These are phyloP conservation scores for Debaryomycetaceae sp. DNA, from an alignment of 1,139 yeast genomes.

Conservation along the genomic window DNA sequence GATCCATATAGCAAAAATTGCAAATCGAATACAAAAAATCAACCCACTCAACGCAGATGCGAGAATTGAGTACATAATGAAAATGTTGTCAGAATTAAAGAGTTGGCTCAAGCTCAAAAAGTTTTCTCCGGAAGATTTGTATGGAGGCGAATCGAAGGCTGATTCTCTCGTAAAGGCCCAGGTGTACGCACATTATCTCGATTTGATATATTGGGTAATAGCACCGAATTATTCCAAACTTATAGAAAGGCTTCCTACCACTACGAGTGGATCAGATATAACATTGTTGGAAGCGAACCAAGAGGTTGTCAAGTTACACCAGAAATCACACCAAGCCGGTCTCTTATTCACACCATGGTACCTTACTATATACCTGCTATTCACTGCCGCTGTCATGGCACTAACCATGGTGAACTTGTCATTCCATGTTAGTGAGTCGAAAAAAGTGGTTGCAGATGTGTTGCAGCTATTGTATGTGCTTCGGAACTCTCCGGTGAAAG, in stretches of 20 bases:
- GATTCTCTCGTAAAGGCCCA: slow-evolving; percentile 32
- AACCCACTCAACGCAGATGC: slow-evolving; percentile 13
- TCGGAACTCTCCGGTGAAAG: slow-evolving; percentile 30
- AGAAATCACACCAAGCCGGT: slow-evolving; percentile 32
- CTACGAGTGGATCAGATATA: slow-evolving; percentile 31
- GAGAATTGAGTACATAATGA: not conserved
- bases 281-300: slow-evolving; percentile 33
- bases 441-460: slow-evolving; percentile 22
- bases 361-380: slow-evolving; percentile 42
- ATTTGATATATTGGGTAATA: slow-evolving; percentile 34
- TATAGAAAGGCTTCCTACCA: slow-evolving; percentile 27
- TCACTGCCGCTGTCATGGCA: slow-evolving; percentile 45
- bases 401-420: slow-evolving; percentile 49
- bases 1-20: slow-evolving; percentile 40
- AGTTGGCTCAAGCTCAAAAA: slow-evolving; percentile 38
- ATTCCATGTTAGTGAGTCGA: slow-evolving; percentile 19
- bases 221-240: slow-evolving; percentile 34
- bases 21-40: slow-evolving; percentile 36
- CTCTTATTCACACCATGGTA: slow-evolving; percentile 54
- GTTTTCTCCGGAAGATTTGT: slow-evolving; percentile 30
- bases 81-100: slow-evolving; percentile 20
- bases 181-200: slow-evolving; percentile 42
- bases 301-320: slow-evolving; percentile 32
- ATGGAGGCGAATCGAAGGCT: slow-evolving; percentile 13
- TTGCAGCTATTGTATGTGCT: slow-evolving; percentile 26